Conservation (phyloP, 1,284 basidiomycete species). For the Puccinia coronata region DNA sequence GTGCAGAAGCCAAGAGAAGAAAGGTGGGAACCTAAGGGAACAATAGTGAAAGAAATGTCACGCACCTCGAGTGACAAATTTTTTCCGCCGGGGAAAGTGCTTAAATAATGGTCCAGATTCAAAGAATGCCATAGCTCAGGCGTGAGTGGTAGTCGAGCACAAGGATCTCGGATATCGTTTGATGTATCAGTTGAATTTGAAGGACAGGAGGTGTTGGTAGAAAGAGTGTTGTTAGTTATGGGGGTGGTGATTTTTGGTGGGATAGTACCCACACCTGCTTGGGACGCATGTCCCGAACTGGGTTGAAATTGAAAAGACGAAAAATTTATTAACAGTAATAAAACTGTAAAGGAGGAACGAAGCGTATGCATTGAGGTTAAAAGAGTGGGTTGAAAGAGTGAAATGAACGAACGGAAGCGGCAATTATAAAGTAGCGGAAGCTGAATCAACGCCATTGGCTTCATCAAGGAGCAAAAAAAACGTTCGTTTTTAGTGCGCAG, state of each 20-base stretch:
- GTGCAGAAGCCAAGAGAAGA: not conserved
- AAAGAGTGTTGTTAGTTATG: not conserved
- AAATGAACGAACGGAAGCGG: not conserved
- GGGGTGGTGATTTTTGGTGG: slow-evolving; percentile 11
- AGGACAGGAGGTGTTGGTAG: not conserved
- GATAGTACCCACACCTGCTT: not conserved
- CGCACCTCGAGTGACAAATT: slow-evolving; percentile 34
- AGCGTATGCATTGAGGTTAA: not conserved
- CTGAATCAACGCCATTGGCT: not conserved
- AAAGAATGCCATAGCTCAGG: slow-evolving; percentile 41
- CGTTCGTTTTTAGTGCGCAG: not conserved
- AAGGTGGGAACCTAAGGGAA: too few relatives aligned
- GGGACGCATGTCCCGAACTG: not conserved
- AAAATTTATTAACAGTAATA: not conserved
- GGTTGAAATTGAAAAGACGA: not conserved
- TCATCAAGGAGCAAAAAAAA: not conserved
- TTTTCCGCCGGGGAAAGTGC: slow-evolving; percentile 26
- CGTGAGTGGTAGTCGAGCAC: slow-evolving; percentile 42
- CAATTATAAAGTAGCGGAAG: not conserved
- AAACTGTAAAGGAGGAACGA: not conserved
- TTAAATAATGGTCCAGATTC: slow-evolving; percentile 32
- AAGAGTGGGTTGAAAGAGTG: not conserved
- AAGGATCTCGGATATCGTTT: slow-evolving; percentile 29
- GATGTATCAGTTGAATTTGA: not conserved
- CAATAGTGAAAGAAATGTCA: not conserved